These are phyloP conservation scores for Backusella liffmaniae DNA, from an alignment of 192 early-diverging fungal species.

Conservation along the genomic window DNA sequence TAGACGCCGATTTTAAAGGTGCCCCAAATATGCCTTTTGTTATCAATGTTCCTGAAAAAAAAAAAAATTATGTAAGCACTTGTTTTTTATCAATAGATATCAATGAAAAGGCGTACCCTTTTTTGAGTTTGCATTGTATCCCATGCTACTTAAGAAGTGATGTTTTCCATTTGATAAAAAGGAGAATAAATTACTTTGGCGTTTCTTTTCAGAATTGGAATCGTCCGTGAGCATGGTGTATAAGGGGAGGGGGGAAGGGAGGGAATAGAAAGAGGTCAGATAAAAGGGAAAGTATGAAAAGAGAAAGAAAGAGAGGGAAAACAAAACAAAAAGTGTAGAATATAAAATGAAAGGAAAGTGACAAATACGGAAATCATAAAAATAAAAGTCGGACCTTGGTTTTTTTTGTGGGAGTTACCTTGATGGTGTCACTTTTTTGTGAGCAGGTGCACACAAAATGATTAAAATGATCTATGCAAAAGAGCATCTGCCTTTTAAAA, in stretches of 20 bases:
- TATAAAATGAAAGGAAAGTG: not conserved
- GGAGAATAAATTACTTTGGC: constrained; percentile 17
- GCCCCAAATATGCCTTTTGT: constrained; percentile 29
- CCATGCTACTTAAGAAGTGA: constrained; percentile 13
- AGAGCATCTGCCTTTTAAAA: not conserved
- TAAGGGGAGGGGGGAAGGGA: not conserved
- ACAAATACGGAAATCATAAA: not conserved
- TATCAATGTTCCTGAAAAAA: constrained; percentile 2
- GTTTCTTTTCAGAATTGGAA: constrained; percentile 5
- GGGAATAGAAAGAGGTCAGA: not conserved
- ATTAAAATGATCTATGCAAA: not conserved
- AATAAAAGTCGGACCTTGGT: not conserved
- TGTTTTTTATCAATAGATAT: not conserved
- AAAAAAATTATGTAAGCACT: not conserved
- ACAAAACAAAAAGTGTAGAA: not conserved
- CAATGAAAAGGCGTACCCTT: constrained; percentile 7
- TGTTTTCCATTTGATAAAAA: constrained; percentile 21
- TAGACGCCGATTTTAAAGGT: constrained; percentile 26
- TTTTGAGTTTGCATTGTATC: constrained; percentile 2
- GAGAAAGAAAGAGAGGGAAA: not conserved
- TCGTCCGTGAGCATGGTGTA: constrained; percentile 12
- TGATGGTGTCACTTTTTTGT: not conserved
- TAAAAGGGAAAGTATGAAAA: not conserved
- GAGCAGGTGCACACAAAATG: not conserved
- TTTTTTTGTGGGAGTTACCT: not conserved